Percentiles rank a stretch among this genome's conserved stretches.
These are phyloP conservation scores for Aspergillus tanneri DNA, from an alignment of 2,329 filamentous ascomycete genomes.

Conservation along the genomic window DNA sequence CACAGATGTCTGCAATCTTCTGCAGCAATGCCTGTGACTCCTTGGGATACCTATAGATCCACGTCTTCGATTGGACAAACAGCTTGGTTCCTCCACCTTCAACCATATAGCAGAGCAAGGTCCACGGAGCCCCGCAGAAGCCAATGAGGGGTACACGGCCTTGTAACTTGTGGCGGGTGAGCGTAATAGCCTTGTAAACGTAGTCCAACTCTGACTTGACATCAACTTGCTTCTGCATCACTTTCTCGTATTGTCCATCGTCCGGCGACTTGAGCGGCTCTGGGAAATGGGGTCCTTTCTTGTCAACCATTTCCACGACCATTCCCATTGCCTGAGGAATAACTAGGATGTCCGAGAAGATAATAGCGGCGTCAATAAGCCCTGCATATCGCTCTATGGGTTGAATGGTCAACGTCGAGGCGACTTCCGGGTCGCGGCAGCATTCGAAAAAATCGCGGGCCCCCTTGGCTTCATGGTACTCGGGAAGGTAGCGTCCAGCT, in stretches of 20 bases:
- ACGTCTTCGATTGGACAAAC: conserved; percentile 91
- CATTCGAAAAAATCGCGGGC: conserved; percentile 94
- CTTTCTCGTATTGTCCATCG: conserved; percentile 76
- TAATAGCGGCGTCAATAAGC: conserved; percentile 93
- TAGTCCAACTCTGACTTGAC: conserved; percentile 84
- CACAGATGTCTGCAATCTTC: conserved; percentile 91
- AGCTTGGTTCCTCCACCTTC: conserved; percentile 95
- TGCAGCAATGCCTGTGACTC: conserved; percentile 78
- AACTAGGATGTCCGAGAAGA: conserved; percentile 97
- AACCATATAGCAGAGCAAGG: conserved; percentile 97
- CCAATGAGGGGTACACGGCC: conserved; percentile 91
- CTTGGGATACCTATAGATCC: conserved; percentile 86
- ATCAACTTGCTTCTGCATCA: conserved; percentile 77
- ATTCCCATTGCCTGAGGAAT: conserved; percentile 98
- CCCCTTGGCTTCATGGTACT: conserved; percentile 95
- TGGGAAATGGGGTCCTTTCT: conserved; percentile 94
- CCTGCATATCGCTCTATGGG: conserved; percentile 88
- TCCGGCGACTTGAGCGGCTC: conserved; percentile 74
- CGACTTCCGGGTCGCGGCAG: conserved; percentile 88
- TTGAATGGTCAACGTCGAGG: conserved; percentile 89
- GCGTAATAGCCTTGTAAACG: conserved; percentile 90
- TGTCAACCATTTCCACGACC: conserved; percentile 97
- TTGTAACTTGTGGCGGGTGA: conserved; percentile 82
- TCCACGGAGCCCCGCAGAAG: conserved; percentile 97
- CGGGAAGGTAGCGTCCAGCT: conserved; percentile 96